Conservation (phyloP, 164 flowering plant genomes). For the Nelumbo lutea region DNA sequence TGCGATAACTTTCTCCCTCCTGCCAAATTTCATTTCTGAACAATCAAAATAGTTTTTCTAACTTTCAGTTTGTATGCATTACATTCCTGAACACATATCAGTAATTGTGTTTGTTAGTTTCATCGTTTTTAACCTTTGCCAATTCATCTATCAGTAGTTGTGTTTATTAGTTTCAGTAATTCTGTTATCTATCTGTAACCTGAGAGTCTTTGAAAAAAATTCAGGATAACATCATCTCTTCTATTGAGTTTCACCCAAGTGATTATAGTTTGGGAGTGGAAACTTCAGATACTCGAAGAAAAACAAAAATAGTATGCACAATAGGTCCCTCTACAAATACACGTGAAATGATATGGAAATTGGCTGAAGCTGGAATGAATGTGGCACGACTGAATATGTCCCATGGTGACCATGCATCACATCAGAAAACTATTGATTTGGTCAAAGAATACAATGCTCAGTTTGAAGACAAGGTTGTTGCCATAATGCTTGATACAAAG, state of each 20-base stretch:
- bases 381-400: constrained; percentile 98
- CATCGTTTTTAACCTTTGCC: neutral
- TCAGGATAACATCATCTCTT: constrained; percentile 26
- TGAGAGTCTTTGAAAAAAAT: constrained; percentile 2
- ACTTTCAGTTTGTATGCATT: too few relatives aligned
- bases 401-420: constrained; percentile 99
- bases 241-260: constrained; percentile 28
- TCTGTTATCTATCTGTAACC: neutral
- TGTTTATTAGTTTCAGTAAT: neutral
- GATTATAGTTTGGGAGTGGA: constrained; percentile 16
- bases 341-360: constrained; percentile 97
- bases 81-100: too few relatives aligned
- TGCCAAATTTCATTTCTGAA: too few relatives aligned
- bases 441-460: constrained; percentile 94
- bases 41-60: too few relatives aligned
- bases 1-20: too few relatives aligned
- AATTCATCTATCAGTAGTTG: neutral
- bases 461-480: constrained; percentile 69
- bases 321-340: constrained; percentile 94
- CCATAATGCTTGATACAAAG: constrained; percentile 98
- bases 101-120: too few relatives aligned
- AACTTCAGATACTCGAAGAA: constrained; percentile 33
- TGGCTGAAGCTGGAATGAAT: constrained; percentile 94
- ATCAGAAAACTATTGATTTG: constrained; percentile 81
- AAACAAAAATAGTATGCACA: constrained; percentile 94